Evolutionary conservation across 345 rosid genomes (phyloP).

Genomic region (Arabis hirsuta): DNA sequence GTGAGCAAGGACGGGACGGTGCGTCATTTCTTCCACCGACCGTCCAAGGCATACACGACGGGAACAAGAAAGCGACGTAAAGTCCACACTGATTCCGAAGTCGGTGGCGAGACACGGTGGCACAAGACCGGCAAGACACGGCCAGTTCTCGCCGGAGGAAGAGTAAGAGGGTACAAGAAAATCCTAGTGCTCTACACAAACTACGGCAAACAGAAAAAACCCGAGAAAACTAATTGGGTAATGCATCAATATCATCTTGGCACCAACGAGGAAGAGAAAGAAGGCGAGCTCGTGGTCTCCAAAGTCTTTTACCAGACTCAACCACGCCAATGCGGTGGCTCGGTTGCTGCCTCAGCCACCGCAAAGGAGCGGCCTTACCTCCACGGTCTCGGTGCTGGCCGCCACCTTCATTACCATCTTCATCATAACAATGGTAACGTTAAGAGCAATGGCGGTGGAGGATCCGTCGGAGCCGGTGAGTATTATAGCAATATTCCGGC

Average conservation of each 20-base stretch:
- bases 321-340: slow-evolving; percentile 83
- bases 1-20: slow-evolving; percentile 86
- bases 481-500: slow-evolving; percentile 57
- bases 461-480: slow-evolving; percentile 46
- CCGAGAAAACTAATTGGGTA: slow-evolving; percentile 96
- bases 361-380: slow-evolving; percentile 42
- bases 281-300: slow-evolving; percentile 94
- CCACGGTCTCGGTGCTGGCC: slow-evolving; percentile 34
- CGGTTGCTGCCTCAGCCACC: slow-evolving; percentile 33
- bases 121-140: slow-evolving; percentile 98
- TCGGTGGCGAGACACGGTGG: slow-evolving; percentile 93
- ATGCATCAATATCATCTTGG: slow-evolving; percentile 99
- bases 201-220: slow-evolving; percentile 92
- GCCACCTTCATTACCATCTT: slow-evolving; percentile 46
- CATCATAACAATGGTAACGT: slow-evolving; percentile 44
- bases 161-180: slow-evolving; percentile 85
- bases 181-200: slow-evolving; percentile 95
- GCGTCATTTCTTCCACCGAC: slow-evolving; percentile 98
- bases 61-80: slow-evolving; percentile 94
- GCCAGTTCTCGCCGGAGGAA: slow-evolving; percentile 63
- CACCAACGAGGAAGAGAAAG: slow-evolving; percentile 84
- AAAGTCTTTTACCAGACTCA: slow-evolving; percentile 98
- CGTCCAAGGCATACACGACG: slow-evolving; percentile 96
- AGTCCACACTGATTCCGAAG: slow-evolving; percentile 72
- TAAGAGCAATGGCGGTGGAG: slow-evolving; percentile 42